Conservation (phyloP, 192 early-diverging fungal genomes). For the Backusella morwellensis region DNA sequence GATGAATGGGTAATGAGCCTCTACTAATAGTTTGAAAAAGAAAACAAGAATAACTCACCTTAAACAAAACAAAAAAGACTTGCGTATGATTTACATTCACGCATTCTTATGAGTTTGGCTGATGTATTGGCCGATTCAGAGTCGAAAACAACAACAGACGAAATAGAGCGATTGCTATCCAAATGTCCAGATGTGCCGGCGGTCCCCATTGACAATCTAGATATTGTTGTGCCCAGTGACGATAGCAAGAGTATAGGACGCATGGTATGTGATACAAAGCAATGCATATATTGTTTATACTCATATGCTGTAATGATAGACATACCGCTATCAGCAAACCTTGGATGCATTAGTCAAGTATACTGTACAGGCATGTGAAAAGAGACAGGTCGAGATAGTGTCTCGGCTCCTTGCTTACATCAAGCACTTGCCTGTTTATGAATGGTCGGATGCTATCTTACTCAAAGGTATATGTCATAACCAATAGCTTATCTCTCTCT, state of each 20-base stretch:
- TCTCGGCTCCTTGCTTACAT: slow-evolving; percentile 28
- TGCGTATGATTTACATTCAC: slow-evolving; percentile 49
- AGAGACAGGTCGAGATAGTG: slow-evolving; percentile 16
- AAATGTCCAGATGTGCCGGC: slow-evolving; percentile 31
- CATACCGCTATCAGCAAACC: slow-evolving; percentile 23
- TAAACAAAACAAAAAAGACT: slow-evolving; percentile 30
- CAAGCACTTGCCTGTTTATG: slow-evolving; percentile 24
- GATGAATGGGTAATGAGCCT: neutral
- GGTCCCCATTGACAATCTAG: neutral
- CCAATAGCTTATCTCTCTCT: neutral
- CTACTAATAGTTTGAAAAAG: neutral
- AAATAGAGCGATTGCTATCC: slow-evolving; percentile 35
- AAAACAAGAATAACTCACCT: neutral
- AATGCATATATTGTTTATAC: neutral
- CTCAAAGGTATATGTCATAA: slow-evolving; percentile 22
- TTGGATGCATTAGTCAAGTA: slow-evolving; percentile 29
- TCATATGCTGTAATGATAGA: slow-evolving; percentile 12
- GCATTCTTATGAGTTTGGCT: slow-evolving; percentile 47
- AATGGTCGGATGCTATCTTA: slow-evolving; percentile 23
- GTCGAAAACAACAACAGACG: slow-evolving; percentile 36
- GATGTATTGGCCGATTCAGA: slow-evolving; percentile 40
- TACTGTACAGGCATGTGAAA: slow-evolving; percentile 7
- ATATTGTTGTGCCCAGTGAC: neutral
- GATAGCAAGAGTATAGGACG: neutral
- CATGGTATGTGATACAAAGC: neutral